These are phyloP conservation scores for Sanghuangporus sanghuang DNA, from an alignment of 1,284 basidiomycete species.

Conservation along the genomic window DNA sequence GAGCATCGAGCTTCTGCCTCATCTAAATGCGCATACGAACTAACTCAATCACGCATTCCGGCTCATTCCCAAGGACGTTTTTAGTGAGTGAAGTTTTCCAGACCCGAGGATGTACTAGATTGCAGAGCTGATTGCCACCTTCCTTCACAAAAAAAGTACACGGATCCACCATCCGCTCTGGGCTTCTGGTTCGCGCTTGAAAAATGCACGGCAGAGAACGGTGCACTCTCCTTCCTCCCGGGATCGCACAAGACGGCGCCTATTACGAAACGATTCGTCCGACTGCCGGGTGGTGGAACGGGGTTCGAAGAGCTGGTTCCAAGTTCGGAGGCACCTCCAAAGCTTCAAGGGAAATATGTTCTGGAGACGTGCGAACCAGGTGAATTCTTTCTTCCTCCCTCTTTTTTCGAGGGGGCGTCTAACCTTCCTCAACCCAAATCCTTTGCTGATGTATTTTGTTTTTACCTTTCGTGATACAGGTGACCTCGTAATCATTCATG, in stretches of 20 bases:
- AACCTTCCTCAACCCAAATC: not conserved
- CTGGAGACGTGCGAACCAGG: slow-evolving; percentile 76
- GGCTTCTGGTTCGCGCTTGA: slow-evolving; percentile 97
- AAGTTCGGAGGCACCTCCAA: slow-evolving; percentile 37
- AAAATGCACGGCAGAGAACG: slow-evolving; percentile 78
- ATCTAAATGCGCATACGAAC: not conserved
- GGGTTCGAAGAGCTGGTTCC: slow-evolving; percentile 65
- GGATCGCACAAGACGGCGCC: slow-evolving; percentile 78
- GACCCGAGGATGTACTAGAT: not conserved
- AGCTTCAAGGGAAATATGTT: slow-evolving; percentile 53
- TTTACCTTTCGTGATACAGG: slow-evolving; percentile 35
- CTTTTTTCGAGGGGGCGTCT: not conserved
- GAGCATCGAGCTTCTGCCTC: slow-evolving; percentile 28
- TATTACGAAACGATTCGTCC: slow-evolving; percentile 80
- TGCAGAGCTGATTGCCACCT: not conserved
- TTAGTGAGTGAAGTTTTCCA: slow-evolving; percentile 40
- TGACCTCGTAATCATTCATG: slow-evolving; percentile 87
- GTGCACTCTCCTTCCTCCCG: slow-evolving; percentile 87
- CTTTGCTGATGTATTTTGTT: not conserved
- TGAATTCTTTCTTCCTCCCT: slow-evolving; percentile 25
- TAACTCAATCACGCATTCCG: slow-evolving; percentile 1
- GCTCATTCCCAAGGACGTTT: slow-evolving; percentile 52
- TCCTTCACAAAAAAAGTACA: slow-evolving; percentile 56
- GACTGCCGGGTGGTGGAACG: slow-evolving; percentile 74
- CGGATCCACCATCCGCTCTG: slow-evolving; percentile 83